Evolutionary conservation across 208 protist genomes (phyloP), one percentile per base, ranked within the genome.

Genomic region (Crithidia expoeki): DNA sequence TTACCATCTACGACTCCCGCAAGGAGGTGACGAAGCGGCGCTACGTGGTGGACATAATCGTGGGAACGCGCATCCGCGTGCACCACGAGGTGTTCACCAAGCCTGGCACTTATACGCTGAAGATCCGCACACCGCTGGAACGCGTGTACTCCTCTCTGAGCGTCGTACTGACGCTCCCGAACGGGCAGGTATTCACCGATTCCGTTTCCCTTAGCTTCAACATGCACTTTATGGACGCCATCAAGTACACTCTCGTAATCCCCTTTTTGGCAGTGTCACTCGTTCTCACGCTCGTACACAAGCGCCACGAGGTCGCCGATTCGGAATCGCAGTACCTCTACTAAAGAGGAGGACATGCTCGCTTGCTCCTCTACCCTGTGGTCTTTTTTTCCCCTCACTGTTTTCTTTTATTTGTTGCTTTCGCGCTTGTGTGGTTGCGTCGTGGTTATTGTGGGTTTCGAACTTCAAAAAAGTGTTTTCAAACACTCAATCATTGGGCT

Each of bases 221-320:
- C 66, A 88, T 92, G 78, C 74, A 94, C 51, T 96, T 93, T 46
- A 72, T 95, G 52, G 80, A 89, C 34, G 84, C 85, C 28, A 78
- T 94, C 34, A 96, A 96, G 66, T 87, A 84, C 63, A 79, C 82
- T 1, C 79, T 96, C 50, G 14, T 96, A 12, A 46, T 93, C n/a
- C 92, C 92, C 2, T 94, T 94, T 74, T 25, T 93, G 21, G 19
- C 81, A 0, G 79, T 84, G 14, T 82, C 67, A 23, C 59, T 79
- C 23, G 86, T 85, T 5, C 71, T 94, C 25, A 85, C 86, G 64
- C 76, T 90, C 52, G 83, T 94, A 19, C 79, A 85, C 52, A 72
- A 81, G 59, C 79, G 78, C 19, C 89, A 94, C 60, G 81, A 85
- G 50, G 56, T 80, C 27, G 46, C 33, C n/a, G 72, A 72, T 34